Conservation (phyloP, 2,329 filamentous ascomycete genomes). For the Fusarium napiforme region DNA sequence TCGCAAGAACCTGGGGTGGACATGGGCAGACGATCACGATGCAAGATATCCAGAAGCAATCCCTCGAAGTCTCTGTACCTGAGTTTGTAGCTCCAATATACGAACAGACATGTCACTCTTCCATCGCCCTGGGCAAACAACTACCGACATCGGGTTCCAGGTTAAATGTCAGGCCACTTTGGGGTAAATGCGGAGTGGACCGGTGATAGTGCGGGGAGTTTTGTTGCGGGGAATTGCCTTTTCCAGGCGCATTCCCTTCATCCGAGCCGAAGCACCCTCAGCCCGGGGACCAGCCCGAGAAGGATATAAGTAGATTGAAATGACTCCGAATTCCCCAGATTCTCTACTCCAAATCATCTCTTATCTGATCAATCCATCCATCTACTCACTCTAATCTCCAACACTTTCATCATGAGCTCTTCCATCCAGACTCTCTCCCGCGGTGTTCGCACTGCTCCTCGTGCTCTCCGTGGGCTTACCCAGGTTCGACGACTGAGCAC, state of each 20-base stretch:
- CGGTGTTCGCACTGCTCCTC: slow-evolving; percentile 21
- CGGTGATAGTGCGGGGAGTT: slow-evolving; percentile 18
- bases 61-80: not conserved
- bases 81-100: not conserved
- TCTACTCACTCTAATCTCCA: not conserved
- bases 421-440: slow-evolving; percentile 38
- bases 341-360: not conserved
- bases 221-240: slow-evolving; percentile 22
- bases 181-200: slow-evolving; percentile 12
- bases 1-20: not conserved
- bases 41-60: not conserved
- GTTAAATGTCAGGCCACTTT: slow-evolving; percentile 17
- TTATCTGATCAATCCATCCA: not conserved
- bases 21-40: not conserved
- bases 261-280: slow-evolving; percentile 31
- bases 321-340: not conserved
- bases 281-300: slow-evolving; percentile 13
- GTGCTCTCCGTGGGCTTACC: slow-evolving; percentile 14
- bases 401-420: slow-evolving; percentile 32
- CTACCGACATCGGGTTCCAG: slow-evolving; percentile 19
- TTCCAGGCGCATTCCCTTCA: slow-evolving; percentile 27
- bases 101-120: not conserved
- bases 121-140: not conserved
- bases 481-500: slow-evolving; percentile 33
- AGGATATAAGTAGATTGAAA: slow-evolving; percentile 20